Conservation (phyloP, 352 stramenopile species). For the Phytopythium mirpurense region DNA sequence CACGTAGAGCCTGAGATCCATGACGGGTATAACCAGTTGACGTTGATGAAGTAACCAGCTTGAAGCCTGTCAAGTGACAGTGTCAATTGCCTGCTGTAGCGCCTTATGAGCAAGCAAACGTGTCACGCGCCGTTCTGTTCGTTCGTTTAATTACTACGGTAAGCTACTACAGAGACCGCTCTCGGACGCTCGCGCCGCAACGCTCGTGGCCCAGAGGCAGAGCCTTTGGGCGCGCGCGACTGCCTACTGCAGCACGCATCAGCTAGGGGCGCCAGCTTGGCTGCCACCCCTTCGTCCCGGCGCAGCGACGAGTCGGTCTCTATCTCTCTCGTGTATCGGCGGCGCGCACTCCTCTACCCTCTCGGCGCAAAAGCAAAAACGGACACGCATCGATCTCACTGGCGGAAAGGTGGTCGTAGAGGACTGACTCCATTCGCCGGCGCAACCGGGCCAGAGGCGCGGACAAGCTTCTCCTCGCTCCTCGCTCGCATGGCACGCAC, state of each 20-base stretch:
- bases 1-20: no score
- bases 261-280: not conserved
- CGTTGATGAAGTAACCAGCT: no score
- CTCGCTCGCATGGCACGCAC: not conserved
- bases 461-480: not conserved
- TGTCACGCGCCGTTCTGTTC: not conserved
- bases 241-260: slow-evolving; percentile 4
- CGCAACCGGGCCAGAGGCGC: not conserved
- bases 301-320: slow-evolving; percentile 1
- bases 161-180: slow-evolving; percentile 4
- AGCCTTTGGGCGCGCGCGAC: slow-evolving; percentile 3
- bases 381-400: slow-evolving; percentile 3
- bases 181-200: not conserved
- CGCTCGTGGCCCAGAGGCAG: not conserved
- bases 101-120: no score
- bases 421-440: not conserved
- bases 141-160: slow-evolving; percentile 4
- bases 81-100: no score
- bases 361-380: slow-evolving; percentile 2
- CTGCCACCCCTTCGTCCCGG: not conserved
- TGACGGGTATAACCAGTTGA: not conserved
- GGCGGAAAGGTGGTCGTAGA: not conserved
- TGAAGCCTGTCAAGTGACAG: no score
- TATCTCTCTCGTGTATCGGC: not conserved
- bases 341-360: not conserved